A percentile compares a stretch with the other conserved stretches of the same genome.
These are phyloP conservation scores for Kluyveromyces starmeri DNA, from an alignment of 805 yeast species.

Conservation along the genomic window DNA sequence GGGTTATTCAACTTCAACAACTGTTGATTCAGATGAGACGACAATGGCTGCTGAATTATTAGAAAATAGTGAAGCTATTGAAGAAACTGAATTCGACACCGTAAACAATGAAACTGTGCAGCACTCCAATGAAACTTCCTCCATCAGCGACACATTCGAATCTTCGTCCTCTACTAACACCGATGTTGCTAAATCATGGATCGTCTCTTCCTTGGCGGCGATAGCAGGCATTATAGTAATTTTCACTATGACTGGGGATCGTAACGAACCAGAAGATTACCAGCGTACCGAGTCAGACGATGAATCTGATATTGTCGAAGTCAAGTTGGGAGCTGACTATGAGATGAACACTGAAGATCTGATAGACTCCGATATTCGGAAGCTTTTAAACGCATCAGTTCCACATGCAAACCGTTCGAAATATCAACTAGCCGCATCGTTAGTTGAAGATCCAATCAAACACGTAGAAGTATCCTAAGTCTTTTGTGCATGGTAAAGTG, in stretches of 20 bases:
- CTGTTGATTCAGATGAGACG: not conserved
- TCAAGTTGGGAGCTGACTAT: not conserved
- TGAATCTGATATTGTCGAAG: not conserved
- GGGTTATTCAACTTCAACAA: slow-evolving; percentile 1
- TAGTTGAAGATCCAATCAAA: not conserved
- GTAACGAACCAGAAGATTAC: not conserved
- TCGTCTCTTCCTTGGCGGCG: slow-evolving; percentile 1
- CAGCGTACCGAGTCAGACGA: not conserved
- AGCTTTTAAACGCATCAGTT: not conserved
- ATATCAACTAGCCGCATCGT: not conserved
- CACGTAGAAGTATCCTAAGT: not conserved
- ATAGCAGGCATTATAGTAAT: slow-evolving; percentile 1
- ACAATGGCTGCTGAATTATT: no score
- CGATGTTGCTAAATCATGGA: slow-evolving; percentile 5
- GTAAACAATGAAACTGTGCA: not conserved
- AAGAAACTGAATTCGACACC: not conserved
- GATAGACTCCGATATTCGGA: slow-evolving; percentile 1
- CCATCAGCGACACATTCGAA: not conserved
- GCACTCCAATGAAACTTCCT: not conserved
- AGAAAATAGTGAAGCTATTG: not conserved
- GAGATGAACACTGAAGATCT: slow-evolving; percentile 1
- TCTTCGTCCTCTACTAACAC: slow-evolving; percentile 2
- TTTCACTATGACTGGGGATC: not conserved
- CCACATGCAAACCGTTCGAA: slow-evolving; percentile 1
- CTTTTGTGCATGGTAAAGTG: no score